Percentiles rank a stretch among this genome's conserved stretches.
Evolutionary conservation across 2,329 filamentous ascomycete genomes (phyloP).

Genomic region (Gyromitra esculenta): DNA sequence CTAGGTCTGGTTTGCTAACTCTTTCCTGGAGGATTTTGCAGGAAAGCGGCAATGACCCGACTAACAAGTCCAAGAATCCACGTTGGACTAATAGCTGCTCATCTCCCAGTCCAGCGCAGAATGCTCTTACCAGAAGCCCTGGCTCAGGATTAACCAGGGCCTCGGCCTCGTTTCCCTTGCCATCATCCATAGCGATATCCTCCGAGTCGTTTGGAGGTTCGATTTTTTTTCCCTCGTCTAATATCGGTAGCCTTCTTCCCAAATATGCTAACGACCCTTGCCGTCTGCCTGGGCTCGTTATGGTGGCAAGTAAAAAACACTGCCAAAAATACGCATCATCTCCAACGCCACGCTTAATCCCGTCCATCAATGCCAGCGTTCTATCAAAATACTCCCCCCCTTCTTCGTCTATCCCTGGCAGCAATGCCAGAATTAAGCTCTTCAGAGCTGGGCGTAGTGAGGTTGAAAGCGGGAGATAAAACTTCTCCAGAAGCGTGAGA

Average conservation of each 20-base stretch:
- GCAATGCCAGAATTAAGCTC: conserved; percentile 83
- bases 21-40: conserved; percentile 80
- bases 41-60: conserved; percentile 86
- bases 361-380: conserved; percentile 79
- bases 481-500: conserved; percentile 81
- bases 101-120: conserved; percentile 87
- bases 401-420: conserved; percentile 94
- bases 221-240: conserved; percentile 64
- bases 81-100: conserved; percentile 91
- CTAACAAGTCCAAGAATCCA: conserved; percentile 90
- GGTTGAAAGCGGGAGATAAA: conserved; percentile 76
- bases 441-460: conserved; percentile 88
- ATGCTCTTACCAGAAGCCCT: conserved; percentile 87
- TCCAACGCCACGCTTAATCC: conserved; percentile 69
- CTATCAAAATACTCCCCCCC: conserved; percentile 96
- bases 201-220: conserved; percentile 59
- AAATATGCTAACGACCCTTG: conserved; percentile 90
- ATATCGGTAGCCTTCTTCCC: conserved; percentile 77
- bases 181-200: conserved; percentile 60
- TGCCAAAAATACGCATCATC: conserved; percentile 88
- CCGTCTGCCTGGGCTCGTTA: conserved; percentile 85
- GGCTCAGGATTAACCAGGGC: conserved; percentile 89
- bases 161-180: conserved; percentile 66
- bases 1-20: conserved; percentile 75
- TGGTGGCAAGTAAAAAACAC: conserved; percentile 91